A percentile compares a stretch with the other conserved stretches of the same genome.
phyloP scores from a whole-genome alignment of 805 yeast genomes.

The Starmerella vaccinii region DNA sequence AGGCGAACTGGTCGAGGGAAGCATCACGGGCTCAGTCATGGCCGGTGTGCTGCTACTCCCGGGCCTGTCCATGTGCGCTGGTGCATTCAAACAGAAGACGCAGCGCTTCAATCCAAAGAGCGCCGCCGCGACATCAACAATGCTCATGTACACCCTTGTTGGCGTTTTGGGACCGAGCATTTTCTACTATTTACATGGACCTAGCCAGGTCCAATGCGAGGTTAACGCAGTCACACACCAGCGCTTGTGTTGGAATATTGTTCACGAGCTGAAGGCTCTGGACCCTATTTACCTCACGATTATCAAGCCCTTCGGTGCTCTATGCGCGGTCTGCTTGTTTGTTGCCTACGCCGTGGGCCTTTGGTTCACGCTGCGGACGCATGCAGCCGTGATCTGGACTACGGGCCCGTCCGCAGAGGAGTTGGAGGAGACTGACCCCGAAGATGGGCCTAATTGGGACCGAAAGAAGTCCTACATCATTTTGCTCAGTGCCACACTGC shows the following conservation, averaged over 20 bases:
- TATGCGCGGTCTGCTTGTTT: slow-evolving; percentile 72
- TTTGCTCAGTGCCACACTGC: slow-evolving; percentile 67
- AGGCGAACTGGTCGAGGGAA: slow-evolving; percentile 87
- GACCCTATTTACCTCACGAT: slow-evolving; percentile 56
- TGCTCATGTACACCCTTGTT: slow-evolving; percentile 81
- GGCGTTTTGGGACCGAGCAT: slow-evolving; percentile 90
- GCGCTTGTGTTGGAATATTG: slow-evolving; percentile 45
- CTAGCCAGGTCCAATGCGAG: slow-evolving; percentile 62
- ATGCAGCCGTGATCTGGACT: slow-evolving; percentile 94
- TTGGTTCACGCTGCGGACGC: slow-evolving; percentile 87
- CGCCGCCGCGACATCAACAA: slow-evolving; percentile 94
- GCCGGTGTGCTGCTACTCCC: slow-evolving; percentile 90
- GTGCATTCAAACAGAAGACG: slow-evolving; percentile 84
- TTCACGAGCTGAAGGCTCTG: slow-evolving; percentile 55
- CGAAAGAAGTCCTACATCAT: slow-evolving; percentile 72
- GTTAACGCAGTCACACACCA: neutral
- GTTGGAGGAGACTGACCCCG: slow-evolving; percentile 54
- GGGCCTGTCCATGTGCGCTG: slow-evolving; percentile 95
- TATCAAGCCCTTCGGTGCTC: slow-evolving; percentile 70
- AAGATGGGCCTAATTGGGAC: slow-evolving; percentile 86
- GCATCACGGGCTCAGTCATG: slow-evolving; percentile 83
- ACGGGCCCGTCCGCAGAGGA: slow-evolving; percentile 42
- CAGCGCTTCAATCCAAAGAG: slow-evolving; percentile 92
- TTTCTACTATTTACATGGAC: slow-evolving; percentile 80
- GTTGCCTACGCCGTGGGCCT: slow-evolving; percentile 80